phyloP scores from a whole-genome alignment of 179 eudicot species.

The Spergularia azorica region DNA sequence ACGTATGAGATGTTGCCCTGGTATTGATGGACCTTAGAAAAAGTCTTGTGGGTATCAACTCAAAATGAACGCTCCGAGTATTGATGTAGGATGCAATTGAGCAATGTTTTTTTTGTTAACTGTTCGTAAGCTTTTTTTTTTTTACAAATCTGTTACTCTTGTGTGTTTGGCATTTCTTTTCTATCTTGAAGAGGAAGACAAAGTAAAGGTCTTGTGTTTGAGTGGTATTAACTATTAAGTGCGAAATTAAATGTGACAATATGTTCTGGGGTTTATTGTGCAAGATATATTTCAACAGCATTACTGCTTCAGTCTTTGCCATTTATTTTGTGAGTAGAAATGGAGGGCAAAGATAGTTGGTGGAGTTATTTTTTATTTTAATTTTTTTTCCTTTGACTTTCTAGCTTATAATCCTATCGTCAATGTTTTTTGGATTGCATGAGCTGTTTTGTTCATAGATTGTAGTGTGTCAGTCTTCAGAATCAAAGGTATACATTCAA shows the following conservation, averaged over 20 bases:
- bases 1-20: background rate
- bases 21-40: constrained; percentile 6
- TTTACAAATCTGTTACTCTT: background rate
- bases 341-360: background rate
- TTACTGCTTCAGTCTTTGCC: background rate
- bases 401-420: background rate
- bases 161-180: background rate
- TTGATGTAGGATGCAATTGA: background rate
- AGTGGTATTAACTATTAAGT: no score
- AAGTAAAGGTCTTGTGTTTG: no score
- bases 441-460: no score
- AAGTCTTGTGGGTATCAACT: no score
- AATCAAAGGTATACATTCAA: no score
- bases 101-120: background rate
- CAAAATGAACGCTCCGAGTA: no score
- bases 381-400: background rate
- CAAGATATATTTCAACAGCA: background rate
- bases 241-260: no score
- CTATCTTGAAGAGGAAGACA: background rate
- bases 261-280: no score
- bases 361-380: no score
- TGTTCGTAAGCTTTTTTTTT: background rate
- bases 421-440: no score
- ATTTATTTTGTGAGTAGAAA: background rate
- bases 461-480: no score